Evolutionary conservation across 2,329 filamentous ascomycete genomes (phyloP).

Genomic region (Aureobasidium vineae): DNA sequence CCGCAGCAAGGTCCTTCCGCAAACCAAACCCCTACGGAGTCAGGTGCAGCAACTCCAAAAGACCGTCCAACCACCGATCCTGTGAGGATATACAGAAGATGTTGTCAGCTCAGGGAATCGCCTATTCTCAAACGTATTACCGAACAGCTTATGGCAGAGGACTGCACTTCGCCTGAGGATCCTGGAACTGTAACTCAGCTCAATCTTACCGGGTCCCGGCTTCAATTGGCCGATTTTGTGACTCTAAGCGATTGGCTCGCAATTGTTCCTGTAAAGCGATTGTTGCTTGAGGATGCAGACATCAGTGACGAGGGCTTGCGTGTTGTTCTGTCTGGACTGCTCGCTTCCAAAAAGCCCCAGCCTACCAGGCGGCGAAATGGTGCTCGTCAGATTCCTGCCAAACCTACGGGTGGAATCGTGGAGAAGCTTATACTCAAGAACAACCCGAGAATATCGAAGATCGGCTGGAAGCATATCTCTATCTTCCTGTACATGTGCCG

Average conservation of each 20-base stretch:
- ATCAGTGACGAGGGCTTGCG: conserved; percentile 83
- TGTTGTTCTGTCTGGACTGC: conserved; percentile 78
- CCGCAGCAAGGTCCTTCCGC: conserved; percentile 35
- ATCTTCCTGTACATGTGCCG: conserved; percentile 88
- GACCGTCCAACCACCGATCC: conserved; percentile 83
- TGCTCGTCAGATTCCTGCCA: conserved; percentile 31
- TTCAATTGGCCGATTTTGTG: conserved; percentile 78
- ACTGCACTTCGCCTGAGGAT: conserved; percentile 61
- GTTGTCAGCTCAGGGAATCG: conserved; percentile 90
- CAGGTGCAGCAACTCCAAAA: conserved; percentile 40
- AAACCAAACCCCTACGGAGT: conserved; percentile 31
- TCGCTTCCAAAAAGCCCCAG: conserved; percentile 71
- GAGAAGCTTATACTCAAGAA: conserved; percentile 87
- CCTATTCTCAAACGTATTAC: conserved; percentile 89
- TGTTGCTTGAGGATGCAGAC: conserved; percentile 83
- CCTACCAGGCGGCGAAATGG: conserved; percentile 32
- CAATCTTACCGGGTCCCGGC: conserved; percentile 78
- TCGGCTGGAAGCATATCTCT: conserved; percentile 89
- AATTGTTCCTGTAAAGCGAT: conserved; percentile 82
- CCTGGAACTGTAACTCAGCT: conserved; percentile 78
- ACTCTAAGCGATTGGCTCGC: conserved; percentile 93
- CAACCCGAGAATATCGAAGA: conserved; percentile 75
- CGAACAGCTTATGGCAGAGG: conserved; percentile 73
- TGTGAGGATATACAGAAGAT: conserved; percentile 86
- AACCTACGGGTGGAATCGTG: conserved; percentile 65